Evolutionary conservation across 192 early-diverging fungal genomes (phyloP).

Genomic region (Backusella australiensis): DNA sequence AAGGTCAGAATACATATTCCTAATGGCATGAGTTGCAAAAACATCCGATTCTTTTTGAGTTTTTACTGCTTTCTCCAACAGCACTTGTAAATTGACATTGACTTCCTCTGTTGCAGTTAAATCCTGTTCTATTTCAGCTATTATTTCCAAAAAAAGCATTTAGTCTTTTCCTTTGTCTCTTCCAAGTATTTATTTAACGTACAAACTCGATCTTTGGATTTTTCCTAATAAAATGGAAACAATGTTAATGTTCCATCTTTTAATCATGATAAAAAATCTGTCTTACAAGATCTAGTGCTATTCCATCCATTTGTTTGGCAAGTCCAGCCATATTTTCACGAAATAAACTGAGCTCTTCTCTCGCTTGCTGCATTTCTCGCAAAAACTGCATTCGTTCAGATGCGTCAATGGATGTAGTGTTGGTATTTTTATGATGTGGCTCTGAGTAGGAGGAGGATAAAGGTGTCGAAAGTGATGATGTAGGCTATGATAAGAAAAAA

Average conservation of each 20-base stretch:
- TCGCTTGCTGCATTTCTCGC: constrained; percentile 27
- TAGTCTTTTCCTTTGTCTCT: neutral
- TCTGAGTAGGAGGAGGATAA: neutral
- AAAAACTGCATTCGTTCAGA: constrained; percentile 21
- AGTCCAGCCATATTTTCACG: constrained; percentile 27
- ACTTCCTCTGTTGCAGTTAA: constrained; percentile 32
- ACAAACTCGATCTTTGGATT: constrained; percentile 20
- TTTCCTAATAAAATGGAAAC: neutral
- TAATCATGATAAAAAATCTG: neutral
- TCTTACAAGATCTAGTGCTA: constrained; percentile 24
- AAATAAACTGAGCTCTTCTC: constrained; percentile 17
- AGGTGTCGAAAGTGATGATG: constrained; percentile 13
- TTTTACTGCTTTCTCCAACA: constrained; percentile 30
- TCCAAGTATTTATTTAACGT: neutral
- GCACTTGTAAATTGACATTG: constrained; percentile 37
- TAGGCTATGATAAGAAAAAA: neutral
- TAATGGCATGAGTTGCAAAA: constrained; percentile 27
- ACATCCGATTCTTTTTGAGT: constrained; percentile 33
- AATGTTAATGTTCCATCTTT: neutral
- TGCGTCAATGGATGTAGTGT: neutral
- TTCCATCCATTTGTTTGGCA: constrained; percentile 26
- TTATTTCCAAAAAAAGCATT: neutral
- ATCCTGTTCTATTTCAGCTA: constrained; percentile 30
- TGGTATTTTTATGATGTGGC: neutral
- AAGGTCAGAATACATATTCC: constrained; percentile 26